Conservation (phyloP, 768 basidiomycete genomes). For the Omphalotus guepiniiformis region DNA sequence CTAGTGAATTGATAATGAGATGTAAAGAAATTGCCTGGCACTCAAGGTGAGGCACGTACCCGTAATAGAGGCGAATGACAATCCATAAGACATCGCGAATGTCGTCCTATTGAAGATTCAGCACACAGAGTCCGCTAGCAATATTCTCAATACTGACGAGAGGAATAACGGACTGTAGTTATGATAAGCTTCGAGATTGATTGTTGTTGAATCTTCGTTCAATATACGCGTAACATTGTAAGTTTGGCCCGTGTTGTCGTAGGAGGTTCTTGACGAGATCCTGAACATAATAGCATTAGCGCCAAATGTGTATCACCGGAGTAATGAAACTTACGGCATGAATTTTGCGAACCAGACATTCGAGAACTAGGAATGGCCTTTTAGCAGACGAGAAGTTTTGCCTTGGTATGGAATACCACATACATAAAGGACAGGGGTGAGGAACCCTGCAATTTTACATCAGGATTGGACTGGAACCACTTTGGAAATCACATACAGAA, state of each 20-base stretch:
- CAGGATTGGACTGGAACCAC: slow-evolving; percentile 8
- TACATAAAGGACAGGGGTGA: slow-evolving; percentile 47
- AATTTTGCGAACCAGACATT: slow-evolving; percentile 58
- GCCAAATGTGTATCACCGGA: slow-evolving; percentile 2
- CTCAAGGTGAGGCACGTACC: slow-evolving; percentile 24
- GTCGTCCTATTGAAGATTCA: slow-evolving; percentile 40
- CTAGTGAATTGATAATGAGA: no score
- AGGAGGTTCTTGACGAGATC: slow-evolving; percentile 49
- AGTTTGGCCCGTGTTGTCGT: slow-evolving; percentile 49
- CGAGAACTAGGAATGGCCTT: slow-evolving; percentile 31
- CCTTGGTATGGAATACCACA: no score
- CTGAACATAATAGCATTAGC: slow-evolving; percentile 23
- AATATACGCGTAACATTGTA: slow-evolving; percentile 45
- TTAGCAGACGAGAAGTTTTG: slow-evolving; percentile 13
- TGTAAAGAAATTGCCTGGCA: no score
- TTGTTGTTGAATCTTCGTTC: slow-evolving; percentile 30
- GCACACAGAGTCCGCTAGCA: no score
- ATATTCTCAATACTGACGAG: slow-evolving; percentile 28
- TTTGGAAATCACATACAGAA: slow-evolving; percentile 43
- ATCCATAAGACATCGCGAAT: slow-evolving; percentile 52
- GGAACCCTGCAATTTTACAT: slow-evolving; percentile 39
- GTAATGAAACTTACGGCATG: slow-evolving; percentile 42
- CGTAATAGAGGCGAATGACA: slow-evolving; percentile 63
- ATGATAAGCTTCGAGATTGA: slow-evolving; percentile 41
- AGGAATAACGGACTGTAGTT: slow-evolving; percentile 45